Evolutionary conservation across 2,329 filamentous ascomycete genomes (phyloP).

Genomic region (Magnaporthiopsis rhizophila): DNA sequence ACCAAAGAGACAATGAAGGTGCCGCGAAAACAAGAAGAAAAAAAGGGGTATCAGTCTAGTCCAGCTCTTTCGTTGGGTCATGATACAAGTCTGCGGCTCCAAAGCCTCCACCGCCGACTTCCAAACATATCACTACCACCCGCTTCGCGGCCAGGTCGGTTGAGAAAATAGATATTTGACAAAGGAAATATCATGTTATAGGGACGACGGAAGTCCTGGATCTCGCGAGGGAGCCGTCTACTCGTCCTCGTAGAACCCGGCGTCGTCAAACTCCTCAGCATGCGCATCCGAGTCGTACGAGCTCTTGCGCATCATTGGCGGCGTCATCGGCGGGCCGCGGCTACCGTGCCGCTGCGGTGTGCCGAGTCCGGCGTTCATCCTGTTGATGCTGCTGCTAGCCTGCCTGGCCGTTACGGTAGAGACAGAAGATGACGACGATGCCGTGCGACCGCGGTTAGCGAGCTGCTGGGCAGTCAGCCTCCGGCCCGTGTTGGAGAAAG

Average conservation of each 20-base stretch:
- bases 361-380: conserved; percentile 24
- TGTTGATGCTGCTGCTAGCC: conserved; percentile 10
- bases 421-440: conserved; percentile 6
- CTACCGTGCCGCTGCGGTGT: conserved; percentile 36
- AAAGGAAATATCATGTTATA: conserved; percentile 2
- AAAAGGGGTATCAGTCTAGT: not conserved
- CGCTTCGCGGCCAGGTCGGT: not conserved
- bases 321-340: conserved; percentile 40
- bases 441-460: conserved; percentile 20
- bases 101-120: not conserved
- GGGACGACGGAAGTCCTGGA: not conserved
- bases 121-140: not conserved
- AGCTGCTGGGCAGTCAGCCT: conserved; percentile 46
- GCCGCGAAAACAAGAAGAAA: not conserved
- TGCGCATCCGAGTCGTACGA: conserved; percentile 56
- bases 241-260: conserved; percentile 49
- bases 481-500: conserved; percentile 52
- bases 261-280: conserved; percentile 50
- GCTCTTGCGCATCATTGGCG: conserved; percentile 51
- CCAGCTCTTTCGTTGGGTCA: not conserved
- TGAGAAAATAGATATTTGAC: not conserved
- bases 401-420: conserved; percentile 11
- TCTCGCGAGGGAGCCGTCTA: conserved; percentile 9
- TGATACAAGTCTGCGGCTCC: not conserved
- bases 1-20: not conserved